Percentiles rank a stretch among this genome's conserved stretches.
Conservation (phyloP, 192 early-diverging fungal species). For the Chytriomyces confervae region DNA sequence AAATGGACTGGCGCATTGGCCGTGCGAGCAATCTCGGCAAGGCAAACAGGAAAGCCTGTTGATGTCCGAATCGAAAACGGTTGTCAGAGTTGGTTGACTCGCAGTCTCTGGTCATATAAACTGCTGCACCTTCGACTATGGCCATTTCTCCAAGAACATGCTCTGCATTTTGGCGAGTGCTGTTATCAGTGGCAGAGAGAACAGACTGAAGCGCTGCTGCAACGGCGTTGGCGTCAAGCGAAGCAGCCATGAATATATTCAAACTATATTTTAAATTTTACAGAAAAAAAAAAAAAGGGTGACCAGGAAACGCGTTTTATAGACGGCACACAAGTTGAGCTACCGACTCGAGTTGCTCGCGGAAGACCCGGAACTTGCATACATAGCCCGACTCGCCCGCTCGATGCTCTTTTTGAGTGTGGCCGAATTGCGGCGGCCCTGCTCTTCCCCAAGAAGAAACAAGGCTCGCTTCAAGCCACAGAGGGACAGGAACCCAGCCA, state of each 20-base stretch:
- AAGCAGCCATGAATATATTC: too few relatives aligned
- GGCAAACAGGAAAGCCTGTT: conserved; percentile 13
- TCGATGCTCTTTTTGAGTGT: background rate
- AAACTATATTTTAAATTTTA: too few relatives aligned
- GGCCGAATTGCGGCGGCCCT: background rate
- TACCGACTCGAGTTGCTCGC: too few relatives aligned
- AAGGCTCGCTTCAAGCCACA: background rate
- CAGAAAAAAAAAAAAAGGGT: too few relatives aligned
- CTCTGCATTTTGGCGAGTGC: conserved; percentile 9
- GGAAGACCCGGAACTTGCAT: background rate
- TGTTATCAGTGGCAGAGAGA: conserved; percentile 17
- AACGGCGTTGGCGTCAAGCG: background rate
- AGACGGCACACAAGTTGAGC: too few relatives aligned
- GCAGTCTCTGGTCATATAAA: background rate
- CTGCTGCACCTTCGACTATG: background rate
- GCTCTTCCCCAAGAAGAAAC: background rate
- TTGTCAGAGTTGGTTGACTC: background rate
- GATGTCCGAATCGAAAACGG: background rate
- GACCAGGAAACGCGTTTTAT: too few relatives aligned
- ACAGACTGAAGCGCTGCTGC: conserved; percentile 11
- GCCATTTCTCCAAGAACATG: conserved; percentile 9
- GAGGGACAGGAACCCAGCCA: background rate
- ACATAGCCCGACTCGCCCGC: background rate
- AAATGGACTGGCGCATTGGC: conserved; percentile 12
- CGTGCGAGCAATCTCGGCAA: conserved; percentile 9